These are phyloP conservation scores for Paramecium octaurelia DNA, from an alignment of 73 alveolate species.

Conservation along the genomic window DNA sequence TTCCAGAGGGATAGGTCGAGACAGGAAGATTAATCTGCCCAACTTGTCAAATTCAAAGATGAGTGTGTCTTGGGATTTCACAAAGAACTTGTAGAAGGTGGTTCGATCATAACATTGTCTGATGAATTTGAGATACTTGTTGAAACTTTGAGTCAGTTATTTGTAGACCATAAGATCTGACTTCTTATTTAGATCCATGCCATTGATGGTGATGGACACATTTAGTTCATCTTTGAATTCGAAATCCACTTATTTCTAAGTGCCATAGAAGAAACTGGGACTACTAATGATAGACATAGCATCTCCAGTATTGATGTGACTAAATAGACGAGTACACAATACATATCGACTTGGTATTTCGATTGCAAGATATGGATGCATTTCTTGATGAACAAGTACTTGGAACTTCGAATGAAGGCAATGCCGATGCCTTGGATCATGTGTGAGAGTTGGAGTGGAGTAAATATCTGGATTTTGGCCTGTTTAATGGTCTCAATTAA, in stretches of 20 bases:
- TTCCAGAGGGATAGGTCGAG: background rate
- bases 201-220: background rate
- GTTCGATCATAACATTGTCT: conserved; percentile 14
- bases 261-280: background rate
- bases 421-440: background rate
- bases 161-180: background rate
- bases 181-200: background rate
- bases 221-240: background rate
- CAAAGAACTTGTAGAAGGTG: background rate
- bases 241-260: background rate
- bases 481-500: background rate
- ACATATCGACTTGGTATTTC: background rate
- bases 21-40: background rate
- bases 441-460: background rate
- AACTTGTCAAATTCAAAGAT: background rate
- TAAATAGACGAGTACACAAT: background rate
- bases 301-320: background rate
- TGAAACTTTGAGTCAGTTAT: background rate
- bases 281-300: background rate
- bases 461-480: background rate
- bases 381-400: background rate
- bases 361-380: background rate
- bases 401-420: conserved; percentile 16
- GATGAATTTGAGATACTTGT: background rate
- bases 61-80: background rate